Evolutionary conservation across 345 rosid species (phyloP), one percentile per base, ranked within the genome.

Genomic region (Populus tremula): DNA sequence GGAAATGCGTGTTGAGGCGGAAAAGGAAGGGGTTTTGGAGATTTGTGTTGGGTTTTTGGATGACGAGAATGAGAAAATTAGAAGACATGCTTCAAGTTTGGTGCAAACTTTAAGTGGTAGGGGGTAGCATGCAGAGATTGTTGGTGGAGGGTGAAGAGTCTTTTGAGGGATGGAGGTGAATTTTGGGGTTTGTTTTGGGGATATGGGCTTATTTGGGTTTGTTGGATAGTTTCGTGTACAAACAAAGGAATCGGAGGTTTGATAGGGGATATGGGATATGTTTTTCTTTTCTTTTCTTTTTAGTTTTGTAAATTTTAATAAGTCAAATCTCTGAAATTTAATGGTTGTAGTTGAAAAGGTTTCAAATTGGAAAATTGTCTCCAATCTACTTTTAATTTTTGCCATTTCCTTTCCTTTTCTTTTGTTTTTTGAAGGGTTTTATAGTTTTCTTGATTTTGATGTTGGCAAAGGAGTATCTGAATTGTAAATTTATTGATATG

Each of bases 61-160:
- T 79, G 91, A 87, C 80, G 97, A 94, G 45, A 89, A 91, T 82
- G 98, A 92, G 83, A 94, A 92, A 90, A 80, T 92, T 74, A 85
- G 91, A 79, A 91, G 90, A 77, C 91, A 89, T 82, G 93, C 95
- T 38, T 83, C 87, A 13, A 86, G 68, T 70, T 87, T 96, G 84
- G 83, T 94, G 67, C 90, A 87, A 73, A 90, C 88, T 70, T 83
- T 96, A 64, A 81, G 83, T 59, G 88, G 90, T 33, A 77, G 63
- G 74, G 43, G 87, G 27, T 59, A 59, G 29, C 64, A 59, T 59
- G 64, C 23, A n/a, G 29, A 59, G 86, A 84, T 70, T 73, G 76
- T 53, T 31, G 56, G 49, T 45, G 43, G 71, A 64, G 54, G 27
- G 16, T 68, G 73, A 79, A 45, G 45, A 39, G 9, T 69, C 10